Evolutionary conservation across 345 rosid species (phyloP), one percentile per base, ranked within the genome.

Genomic region (Alliaria petiolata): DNA sequence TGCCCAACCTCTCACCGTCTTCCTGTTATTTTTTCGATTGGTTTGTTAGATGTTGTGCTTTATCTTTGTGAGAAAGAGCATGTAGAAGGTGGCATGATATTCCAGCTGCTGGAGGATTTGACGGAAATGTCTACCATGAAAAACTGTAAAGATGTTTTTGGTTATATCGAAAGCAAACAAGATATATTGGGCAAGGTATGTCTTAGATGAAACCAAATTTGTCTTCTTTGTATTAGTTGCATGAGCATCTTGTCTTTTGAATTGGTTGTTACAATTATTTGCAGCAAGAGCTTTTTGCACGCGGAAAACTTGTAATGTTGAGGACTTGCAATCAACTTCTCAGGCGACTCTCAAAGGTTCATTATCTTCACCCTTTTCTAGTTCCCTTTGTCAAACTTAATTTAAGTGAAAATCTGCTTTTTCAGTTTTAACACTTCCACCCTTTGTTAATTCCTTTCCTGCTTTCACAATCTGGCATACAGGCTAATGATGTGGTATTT

Each of bases 241-340:
- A 22, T 50, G 34, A 49, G 62, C 71, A 33, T 49, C 67, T 71
- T 59, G 25, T 19, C 31, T 43, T 10, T 75, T 58, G 71, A 71
- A 43, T 64, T 57, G 28, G 56, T 4, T 59, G 72, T 42, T 65
- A 26, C 55, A 44, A 70, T 43, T 42, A 17, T 77, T 33, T 77
- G 66, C 82, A 91, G 99, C 96, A 89, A 89, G 99, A 95, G 80
- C 92, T 95, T 40, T 95, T 95, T 85, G 96, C 99, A 65, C 98
- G 99, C 39, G 99, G 99, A 70, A 89, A 95, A 77, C 96, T 95
- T 74, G 99, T 95, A 47, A 95, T 95, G 98, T 81, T 95, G 90
- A 89, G 99, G 78, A 95, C 98, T 12, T 95, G 98, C 79, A 95
- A 95, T 83, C 99, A 95, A 84, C 99, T 95, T 78, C 97, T 95